Conservation (phyloP, 1,284 basidiomycete species). For the Rhodotorula mucilaginosa region DNA sequence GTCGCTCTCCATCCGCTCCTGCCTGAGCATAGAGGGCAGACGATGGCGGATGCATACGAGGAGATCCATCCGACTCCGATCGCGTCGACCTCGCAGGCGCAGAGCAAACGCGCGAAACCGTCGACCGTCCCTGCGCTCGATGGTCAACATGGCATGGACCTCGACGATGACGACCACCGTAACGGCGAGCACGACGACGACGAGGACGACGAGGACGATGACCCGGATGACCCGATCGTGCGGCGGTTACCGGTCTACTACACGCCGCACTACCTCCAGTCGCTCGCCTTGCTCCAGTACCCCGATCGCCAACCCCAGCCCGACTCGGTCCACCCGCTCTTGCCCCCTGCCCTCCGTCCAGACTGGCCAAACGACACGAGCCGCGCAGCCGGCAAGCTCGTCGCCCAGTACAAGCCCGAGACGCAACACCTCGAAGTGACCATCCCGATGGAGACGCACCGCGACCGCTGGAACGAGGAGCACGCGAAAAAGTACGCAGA, state of each 20-base stretch:
- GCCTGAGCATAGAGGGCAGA: too few relatives aligned
- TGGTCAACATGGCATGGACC: too few relatives aligned
- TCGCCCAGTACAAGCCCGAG: slow-evolving; percentile 43
- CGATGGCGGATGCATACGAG: slow-evolving; percentile 16
- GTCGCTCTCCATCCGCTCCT: not conserved
- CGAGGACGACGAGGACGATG: slow-evolving; percentile 4
- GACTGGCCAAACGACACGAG: slow-evolving; percentile 29
- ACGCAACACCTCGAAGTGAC: slow-evolving; percentile 44
- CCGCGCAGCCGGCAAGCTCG: slow-evolving; percentile 24
- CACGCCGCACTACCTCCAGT: slow-evolving; percentile 37
- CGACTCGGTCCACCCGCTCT: slow-evolving; percentile 40
- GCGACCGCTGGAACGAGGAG: slow-evolving; percentile 44
- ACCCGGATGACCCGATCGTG: slow-evolving; percentile 39
- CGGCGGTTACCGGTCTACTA: slow-evolving; percentile 42
- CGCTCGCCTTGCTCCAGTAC: slow-evolving; percentile 45
- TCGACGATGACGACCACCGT: not conserved
- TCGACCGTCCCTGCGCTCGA: slow-evolving; percentile 1
- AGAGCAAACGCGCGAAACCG: not conserved
- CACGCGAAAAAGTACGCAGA: slow-evolving; percentile 40
- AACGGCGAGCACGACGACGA: slow-evolving; percentile 2
- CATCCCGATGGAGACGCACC: slow-evolving; percentile 43
- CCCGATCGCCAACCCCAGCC: slow-evolving; percentile 43
- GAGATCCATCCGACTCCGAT: slow-evolving; percentile 1
- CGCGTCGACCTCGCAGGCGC: slow-evolving; percentile 3
- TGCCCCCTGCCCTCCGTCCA: slow-evolving; percentile 44